Evolutionary conservation across 164 flowering plant genomes (phyloP).

Genomic region (Houttuynia cordata): DNA sequence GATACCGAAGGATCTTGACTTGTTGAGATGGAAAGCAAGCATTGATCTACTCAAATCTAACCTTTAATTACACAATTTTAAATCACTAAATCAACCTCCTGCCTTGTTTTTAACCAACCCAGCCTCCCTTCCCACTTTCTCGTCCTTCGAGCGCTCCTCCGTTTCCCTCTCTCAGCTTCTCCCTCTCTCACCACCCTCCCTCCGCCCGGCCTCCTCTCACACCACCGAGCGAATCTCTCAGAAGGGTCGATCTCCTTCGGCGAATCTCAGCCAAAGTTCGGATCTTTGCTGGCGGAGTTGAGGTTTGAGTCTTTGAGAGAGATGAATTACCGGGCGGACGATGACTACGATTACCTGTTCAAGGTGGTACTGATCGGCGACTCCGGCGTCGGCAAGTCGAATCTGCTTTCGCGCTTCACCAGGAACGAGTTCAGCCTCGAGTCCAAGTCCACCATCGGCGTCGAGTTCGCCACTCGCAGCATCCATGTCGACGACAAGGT

Average conservation of each 20-base stretch:
- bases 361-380: constrained; percentile 45
- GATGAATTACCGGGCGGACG: constrained; percentile 37
- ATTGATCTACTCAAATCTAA: too few relatives aligned
- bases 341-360: constrained; percentile 39
- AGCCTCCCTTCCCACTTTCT: not conserved
- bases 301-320: not conserved
- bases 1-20: too few relatives aligned
- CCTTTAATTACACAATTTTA: too few relatives aligned
- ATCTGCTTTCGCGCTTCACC: constrained; percentile 35
- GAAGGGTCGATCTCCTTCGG: not conserved
- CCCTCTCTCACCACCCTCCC: too few relatives aligned
- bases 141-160: constrained; percentile 1
- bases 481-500: constrained; percentile 37
- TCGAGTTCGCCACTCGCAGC: constrained; percentile 41
- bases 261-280: too few relatives aligned
- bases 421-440: constrained; percentile 39
- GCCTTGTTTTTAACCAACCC: constrained; percentile 1
- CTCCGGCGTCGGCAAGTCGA: constrained; percentile 41
- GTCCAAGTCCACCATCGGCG: constrained; percentile 42
- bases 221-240: not conserved
- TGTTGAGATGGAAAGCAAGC: too few relatives aligned
- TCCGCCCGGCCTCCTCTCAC: not conserved
- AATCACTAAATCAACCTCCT: too few relatives aligned
- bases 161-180: not conserved
- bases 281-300: too few relatives aligned